A percentile compares a stretch with the other conserved stretches of the same genome.
Evolutionary conservation across 805 yeast species (phyloP).

Genomic region (Lachancea nothofagi): DNA sequence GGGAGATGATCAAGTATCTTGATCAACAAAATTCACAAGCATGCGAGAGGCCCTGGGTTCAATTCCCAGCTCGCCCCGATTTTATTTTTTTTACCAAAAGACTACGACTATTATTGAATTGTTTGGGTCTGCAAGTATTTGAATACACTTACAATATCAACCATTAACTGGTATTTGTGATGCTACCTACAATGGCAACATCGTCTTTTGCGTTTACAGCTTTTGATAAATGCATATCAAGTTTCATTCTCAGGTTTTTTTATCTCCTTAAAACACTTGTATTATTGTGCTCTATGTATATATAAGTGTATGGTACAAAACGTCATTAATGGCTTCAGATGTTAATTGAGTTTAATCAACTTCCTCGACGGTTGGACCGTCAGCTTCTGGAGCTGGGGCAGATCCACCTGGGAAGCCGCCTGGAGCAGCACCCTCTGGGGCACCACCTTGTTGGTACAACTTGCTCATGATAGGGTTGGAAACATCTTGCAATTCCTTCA

Average conservation of each 20-base stretch:
- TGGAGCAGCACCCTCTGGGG: conserved; percentile 66
- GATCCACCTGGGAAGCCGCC: conserved; percentile 62
- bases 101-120: too few relatives aligned
- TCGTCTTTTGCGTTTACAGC: too few relatives aligned
- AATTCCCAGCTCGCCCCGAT: conserved; percentile 43
- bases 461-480: conserved; percentile 97
- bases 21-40: conserved; percentile 14
- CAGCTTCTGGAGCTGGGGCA: conserved; percentile 57
- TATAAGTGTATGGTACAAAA: conserved; percentile 3
- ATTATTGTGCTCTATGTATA: neutral
- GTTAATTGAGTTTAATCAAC: conserved; percentile 47
- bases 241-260: too few relatives aligned
- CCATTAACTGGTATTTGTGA: too few relatives aligned
- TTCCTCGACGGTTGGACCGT: conserved; percentile 76
- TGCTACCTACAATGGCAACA: too few relatives aligned
- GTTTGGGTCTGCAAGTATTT: too few relatives aligned
- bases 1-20: conserved; percentile 14
- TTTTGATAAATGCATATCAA: too few relatives aligned
- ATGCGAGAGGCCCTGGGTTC: conserved; percentile 56
- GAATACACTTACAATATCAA: too few relatives aligned
- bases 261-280: too few relatives aligned
- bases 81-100: conserved; percentile 8
- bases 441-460: conserved; percentile 90
- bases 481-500: conserved; percentile 93
- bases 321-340: conserved; percentile 5